Conservation (phyloP, 257 asterid genomes). For the Petunia secreta region DNA sequence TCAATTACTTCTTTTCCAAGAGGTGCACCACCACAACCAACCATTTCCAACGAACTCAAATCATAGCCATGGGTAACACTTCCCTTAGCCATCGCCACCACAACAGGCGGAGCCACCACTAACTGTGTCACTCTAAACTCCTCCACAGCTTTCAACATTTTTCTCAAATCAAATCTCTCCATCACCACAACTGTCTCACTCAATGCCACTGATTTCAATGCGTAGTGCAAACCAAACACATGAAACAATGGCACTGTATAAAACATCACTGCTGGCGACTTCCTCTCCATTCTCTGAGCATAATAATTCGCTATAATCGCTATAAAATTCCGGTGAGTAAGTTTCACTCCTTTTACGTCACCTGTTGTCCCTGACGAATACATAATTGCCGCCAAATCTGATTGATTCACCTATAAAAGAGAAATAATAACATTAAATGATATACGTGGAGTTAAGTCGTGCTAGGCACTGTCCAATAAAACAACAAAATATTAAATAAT, state of each 20-base stretch:
- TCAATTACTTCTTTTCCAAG: slow-evolving; percentile 43
- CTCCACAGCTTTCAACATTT: slow-evolving; percentile 54
- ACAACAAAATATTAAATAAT: too few species aligned
- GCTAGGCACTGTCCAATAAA: too few species aligned
- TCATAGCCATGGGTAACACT: slow-evolving; percentile 36
- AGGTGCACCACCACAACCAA: slow-evolving; percentile 59
- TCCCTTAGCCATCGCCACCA: slow-evolving; percentile 57
- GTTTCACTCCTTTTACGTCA: slow-evolving; percentile 52
- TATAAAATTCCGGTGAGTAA: slow-evolving; percentile 59
- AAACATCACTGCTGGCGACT: slow-evolving; percentile 37
- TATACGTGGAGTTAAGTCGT: too few species aligned
- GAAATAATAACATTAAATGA: too few species aligned
- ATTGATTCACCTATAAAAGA: slow-evolving; percentile 31
- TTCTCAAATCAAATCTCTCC: slow-evolving; percentile 52
- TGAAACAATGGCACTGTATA: slow-evolving; percentile 57
- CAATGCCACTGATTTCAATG: slow-evolving; percentile 50
- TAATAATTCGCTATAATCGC: slow-evolving; percentile 34
- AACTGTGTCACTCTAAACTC: slow-evolving; percentile 47
- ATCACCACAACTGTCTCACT: slow-evolving; percentile 57
- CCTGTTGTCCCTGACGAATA: slow-evolving; percentile 80
- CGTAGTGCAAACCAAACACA: slow-evolving; percentile 45
- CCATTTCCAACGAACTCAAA: slow-evolving; percentile 51
- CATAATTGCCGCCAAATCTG: slow-evolving; percentile 59
- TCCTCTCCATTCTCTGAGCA: slow-evolving; percentile 29
- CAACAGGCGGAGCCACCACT: slow-evolving; percentile 59